Base-by-base conservation (phyloP, 164 flowering plant genomes). In the Buxus sempervirens region DNA sequence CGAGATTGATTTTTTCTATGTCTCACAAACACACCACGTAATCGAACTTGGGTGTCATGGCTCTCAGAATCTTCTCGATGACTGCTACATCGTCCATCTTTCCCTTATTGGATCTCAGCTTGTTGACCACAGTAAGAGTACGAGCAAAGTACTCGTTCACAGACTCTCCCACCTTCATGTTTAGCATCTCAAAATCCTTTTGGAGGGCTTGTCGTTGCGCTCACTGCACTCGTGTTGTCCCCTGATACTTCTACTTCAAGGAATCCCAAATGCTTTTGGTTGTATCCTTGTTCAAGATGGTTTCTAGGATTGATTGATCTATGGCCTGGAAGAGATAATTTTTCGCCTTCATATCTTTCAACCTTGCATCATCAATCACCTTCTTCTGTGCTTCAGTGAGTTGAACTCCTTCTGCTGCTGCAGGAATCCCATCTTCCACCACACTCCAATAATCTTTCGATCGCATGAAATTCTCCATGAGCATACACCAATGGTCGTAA, bases 391-490 rank as follows among this genome's bases (percentile, higher is more conserved):
- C 25, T 7, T 62, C n/a, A 14, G 19, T 24, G 21, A 28, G 13
- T 4, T 24, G 5, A 45, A 19, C 64, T n/a, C 54, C 58, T 20
- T 12, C 66, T 21, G 18, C 48, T 12, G 19, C 27, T 10, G 13
- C 49, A 0, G 36, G 51, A 19, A 36, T 20, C 1, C 73, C 73
- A 5, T 22, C 1, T 1, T 74, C 73, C 9, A 70, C 63, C 19
- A 69, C 5, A 3, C n/a, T 24, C 78, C 73, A 69, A 23, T 28
- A 61, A 2, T 65, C 70, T n/a, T 74, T 74, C 0, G 73, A 58
- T 9, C 63, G 51, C 4, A 69, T 26, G 27, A 69, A 60, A 24
- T 69, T 69, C 41, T 59, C 38, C 62, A 59, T 28, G 41, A 59
- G 41, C 62, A 59, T 59, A 14, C 20, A 14, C 62, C 41, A 59